Base-by-base conservation (phyloP, 2,329 filamentous ascomycete genomes). In the Aspergillus fumigatiaffinis region DNA sequence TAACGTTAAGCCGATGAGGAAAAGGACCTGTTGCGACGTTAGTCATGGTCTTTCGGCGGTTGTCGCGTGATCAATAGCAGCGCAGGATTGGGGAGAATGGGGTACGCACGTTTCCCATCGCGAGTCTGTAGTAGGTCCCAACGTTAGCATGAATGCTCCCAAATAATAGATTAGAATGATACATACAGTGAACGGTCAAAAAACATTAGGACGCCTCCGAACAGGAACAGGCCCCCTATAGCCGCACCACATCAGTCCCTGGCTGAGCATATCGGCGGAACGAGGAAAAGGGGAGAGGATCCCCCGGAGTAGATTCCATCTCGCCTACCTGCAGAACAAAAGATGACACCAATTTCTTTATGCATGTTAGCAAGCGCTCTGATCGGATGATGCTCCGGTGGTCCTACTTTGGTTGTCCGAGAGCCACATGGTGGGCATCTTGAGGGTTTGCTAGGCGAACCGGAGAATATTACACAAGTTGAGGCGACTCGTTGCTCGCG, bases 161-260 rank as follows among this genome's bases (percentile, higher is more conserved):
- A 1, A 10, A 9, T 20, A n/a, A 2, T 2, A 32, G n/a, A 17
- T 41, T 17, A 46, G 12, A 20, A 23, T 35, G 51, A 28, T 29
- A 81, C 87, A 71, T 80, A 93, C 91, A 97, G 92, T 70, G 94
- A 91, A 64, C 94, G 87, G 78, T 99, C 94, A 80, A 99, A 99
- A 80, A 99, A 97, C 77, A 99, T 85, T 77, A 99, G 83, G 9
- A 99, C 91, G 60, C 94, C 94, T 71, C 91, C 90, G 72, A 97
- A 84, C 56, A 99, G 85, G 82, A 99, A 99, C 81, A 97, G 88
- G 65, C 90, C 91, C 75, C 93, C 93, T 96, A 73, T 56, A 59
- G 46, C 50, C 44, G n/a, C 42, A 52, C 60, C 23, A 42, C 46
- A 44, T 61, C 54, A 54, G 54, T 58, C 60, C 70, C 52, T 63